These are phyloP conservation scores for Podospora appendiculata DNA, from an alignment of 495 filamentous ascomycete genomes.

Conservation along the genomic window DNA sequence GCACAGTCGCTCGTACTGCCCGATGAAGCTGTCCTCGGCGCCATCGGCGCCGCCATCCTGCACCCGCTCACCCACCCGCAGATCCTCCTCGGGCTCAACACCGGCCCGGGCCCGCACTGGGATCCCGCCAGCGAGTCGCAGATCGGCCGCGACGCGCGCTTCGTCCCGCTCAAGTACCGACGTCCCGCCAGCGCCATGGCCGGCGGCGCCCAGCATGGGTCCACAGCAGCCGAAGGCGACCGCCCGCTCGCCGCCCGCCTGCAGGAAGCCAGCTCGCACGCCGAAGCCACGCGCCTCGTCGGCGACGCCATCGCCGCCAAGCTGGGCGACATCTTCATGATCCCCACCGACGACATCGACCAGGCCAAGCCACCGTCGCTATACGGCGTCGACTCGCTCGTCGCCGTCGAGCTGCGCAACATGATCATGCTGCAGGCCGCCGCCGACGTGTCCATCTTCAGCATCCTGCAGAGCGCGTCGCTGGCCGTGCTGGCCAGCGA, in stretches of 20 bases:
- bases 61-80: slow-evolving; percentile 14
- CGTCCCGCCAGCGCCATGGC: slow-evolving; percentile 1
- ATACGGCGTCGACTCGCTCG: slow-evolving; percentile 40
- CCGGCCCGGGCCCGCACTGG: slow-evolving; percentile 7
- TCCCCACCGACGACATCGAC: slow-evolving; percentile 25
- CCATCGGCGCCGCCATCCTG: slow-evolving; percentile 14
- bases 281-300: slow-evolving; percentile 2
- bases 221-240: slow-evolving; percentile 4
- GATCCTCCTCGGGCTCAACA: slow-evolving; percentile 17
- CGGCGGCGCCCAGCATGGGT: background rate
- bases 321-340: slow-evolving; percentile 26
- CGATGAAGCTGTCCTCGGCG: slow-evolving; percentile 15
- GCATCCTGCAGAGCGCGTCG: slow-evolving; percentile 31
- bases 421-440: slow-evolving; percentile 28
- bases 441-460: slow-evolving; percentile 33
- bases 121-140: slow-evolving; percentile 1
- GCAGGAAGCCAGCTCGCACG: slow-evolving; percentile 1
- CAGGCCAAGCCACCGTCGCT: slow-evolving; percentile 13
- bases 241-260: slow-evolving; percentile 5
- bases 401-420: slow-evolving; percentile 41
- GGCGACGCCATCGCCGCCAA: slow-evolving; percentile 15
- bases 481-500: slow-evolving; percentile 17
- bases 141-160: slow-evolving; percentile 11
- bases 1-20: slow-evolving; percentile 8
- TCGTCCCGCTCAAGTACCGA: slow-evolving; percentile 9